These are phyloP conservation scores for Zasmidium citrigriseum DNA, from an alignment of 2,329 filamentous ascomycete species.

Conservation along the genomic window DNA sequence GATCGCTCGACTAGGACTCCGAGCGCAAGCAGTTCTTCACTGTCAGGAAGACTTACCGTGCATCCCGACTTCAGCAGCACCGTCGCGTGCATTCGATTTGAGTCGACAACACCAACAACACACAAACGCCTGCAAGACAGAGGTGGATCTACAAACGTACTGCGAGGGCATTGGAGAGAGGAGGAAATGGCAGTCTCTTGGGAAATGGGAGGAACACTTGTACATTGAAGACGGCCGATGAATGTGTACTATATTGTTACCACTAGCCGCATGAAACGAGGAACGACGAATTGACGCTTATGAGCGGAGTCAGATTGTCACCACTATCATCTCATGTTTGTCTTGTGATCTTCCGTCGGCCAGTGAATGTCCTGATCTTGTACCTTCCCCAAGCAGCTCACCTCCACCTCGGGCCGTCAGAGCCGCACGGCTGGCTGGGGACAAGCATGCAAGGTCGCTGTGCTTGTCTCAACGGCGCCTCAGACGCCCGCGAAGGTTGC, in stretches of 20 bases:
- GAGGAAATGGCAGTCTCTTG: neutral
- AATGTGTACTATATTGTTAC: neutral
- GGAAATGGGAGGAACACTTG: neutral
- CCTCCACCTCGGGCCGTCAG: neutral
- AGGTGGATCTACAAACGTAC: neutral
- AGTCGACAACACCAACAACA: too few species aligned
- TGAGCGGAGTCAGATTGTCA: neutral
- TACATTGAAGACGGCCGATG: neutral
- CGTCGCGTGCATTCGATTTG: too few species aligned
- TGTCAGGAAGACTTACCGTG: too few species aligned
- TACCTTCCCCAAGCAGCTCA: neutral
- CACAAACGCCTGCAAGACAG: too few species aligned
- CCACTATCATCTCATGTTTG: too few species aligned
- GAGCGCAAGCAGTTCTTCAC: neutral
- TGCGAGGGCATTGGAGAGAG: neutral
- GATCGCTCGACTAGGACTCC: neutral
- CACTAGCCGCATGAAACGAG: neutral
- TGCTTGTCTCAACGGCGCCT: neutral
- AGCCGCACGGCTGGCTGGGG: neutral
- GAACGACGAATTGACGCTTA: neutral
- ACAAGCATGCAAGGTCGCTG: neutral
- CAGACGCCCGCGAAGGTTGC: neutral
- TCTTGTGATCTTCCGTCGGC: too few species aligned
- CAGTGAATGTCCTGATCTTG: too few species aligned
- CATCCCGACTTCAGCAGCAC: too few species aligned